Conservation (phyloP, 176 grass and related monocot species). For the Triticum turgidum region DNA sequence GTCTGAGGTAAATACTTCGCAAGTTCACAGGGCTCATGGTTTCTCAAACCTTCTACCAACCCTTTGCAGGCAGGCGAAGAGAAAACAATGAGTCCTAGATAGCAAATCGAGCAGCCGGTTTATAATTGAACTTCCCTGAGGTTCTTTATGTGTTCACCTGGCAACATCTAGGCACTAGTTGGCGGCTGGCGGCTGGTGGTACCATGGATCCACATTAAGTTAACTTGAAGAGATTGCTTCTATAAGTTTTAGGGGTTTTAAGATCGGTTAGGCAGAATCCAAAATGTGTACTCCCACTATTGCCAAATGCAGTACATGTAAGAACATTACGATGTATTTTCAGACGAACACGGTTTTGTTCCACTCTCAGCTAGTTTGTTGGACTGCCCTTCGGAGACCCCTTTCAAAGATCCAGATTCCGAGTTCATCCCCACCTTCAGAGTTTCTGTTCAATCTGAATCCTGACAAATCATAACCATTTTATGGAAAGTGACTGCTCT, state of each 20-base stretch:
- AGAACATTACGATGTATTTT: neutral
- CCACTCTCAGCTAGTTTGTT: slow-evolving; percentile 1
- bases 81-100: slow-evolving; percentile 56
- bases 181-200: slow-evolving; percentile 8
- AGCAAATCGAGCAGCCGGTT: slow-evolving; percentile 32
- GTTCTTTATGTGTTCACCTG: neutral
- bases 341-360: neutral
- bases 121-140: slow-evolving; percentile 8
- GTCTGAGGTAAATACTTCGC: neutral
- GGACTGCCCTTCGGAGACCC: neutral
- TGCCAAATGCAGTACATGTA: slow-evolving; percentile 19
- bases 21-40: slow-evolving; percentile 6
- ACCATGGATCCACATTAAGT: neutral
- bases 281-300: neutral
- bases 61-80: slow-evolving; percentile 52
- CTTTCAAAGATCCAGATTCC: neutral
- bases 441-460: slow-evolving; percentile 8
- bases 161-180: slow-evolving; percentile 16
- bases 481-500: neutral
- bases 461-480: neutral
- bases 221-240: slow-evolving; percentile 29
- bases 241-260: slow-evolving; percentile 2
- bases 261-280: slow-evolving; percentile 6
- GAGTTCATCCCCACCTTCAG: neutral
- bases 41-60: slow-evolving; percentile 28